Evolutionary conservation across 2,329 filamentous ascomycete species (phyloP), one percentile per base, ranked within the genome.

Genomic region (Pseudogymnoascus sp.): DNA sequence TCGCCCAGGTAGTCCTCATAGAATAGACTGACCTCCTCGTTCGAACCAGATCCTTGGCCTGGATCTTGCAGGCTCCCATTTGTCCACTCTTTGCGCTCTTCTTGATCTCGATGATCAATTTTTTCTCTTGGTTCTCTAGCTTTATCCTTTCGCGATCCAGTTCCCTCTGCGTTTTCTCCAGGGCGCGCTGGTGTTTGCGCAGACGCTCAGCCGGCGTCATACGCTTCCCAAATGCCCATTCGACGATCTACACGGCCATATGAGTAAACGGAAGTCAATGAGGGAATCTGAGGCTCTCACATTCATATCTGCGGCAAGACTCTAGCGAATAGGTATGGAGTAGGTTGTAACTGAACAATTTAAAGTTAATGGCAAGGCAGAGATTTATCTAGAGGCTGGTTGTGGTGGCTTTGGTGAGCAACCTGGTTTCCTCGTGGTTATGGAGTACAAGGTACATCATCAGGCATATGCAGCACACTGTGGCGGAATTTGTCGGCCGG

Each of bases 191-290:
- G 77, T 99, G 96, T 82, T 93, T 93, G 76, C 90, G 88, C 75
- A 93, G 81, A 75, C 90, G 88, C 83, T 95, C 90, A 23, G 92
- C 91, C 3, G 95, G 93, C 81, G 95, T 99, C 85, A 97, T 96
- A 77, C 95, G 95, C 85, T 97, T 97, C 69, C 95, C 95, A 74
- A 99, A 99, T 40, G 93, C 93, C 93, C 95, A 99, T 85, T 99
- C 95, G 66, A 99, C 85, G 74, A 97, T 91, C 91, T 97, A 31
- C 45, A 31, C 23, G 25, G 45, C 45, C 25, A 52, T 52, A 16
- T 52, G 45, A 52, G 45, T 52, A 52, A 52, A 52, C 45, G 45
- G 4, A 52, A 16, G 14, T 9, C 8, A 52, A 52, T 52, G 5
- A 31, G 45, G 45, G 45, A 31, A 52, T 52, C 14, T 16, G 45